These are phyloP conservation scores for Blastomyces parvus DNA, from an alignment of 2,329 filamentous ascomycete species.

Conservation along the genomic window DNA sequence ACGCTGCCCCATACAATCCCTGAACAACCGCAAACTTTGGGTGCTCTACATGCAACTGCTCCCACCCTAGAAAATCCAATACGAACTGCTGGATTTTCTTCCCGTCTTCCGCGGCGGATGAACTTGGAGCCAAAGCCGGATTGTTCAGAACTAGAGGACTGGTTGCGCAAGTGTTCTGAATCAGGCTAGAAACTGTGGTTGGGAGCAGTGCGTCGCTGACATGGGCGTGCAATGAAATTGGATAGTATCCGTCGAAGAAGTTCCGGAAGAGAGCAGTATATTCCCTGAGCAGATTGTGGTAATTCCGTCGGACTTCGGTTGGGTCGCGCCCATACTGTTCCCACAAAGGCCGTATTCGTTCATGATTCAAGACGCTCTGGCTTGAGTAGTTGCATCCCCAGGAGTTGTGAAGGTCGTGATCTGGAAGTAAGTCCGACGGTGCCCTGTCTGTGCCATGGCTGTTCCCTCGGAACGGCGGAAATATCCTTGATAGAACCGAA, in stretches of 20 bases:
- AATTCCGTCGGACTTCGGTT: background rate
- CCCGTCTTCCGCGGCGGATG: background rate
- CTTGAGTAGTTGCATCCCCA: slow-evolving; percentile 1
- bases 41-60: background rate
- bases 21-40: slow-evolving; percentile 1
- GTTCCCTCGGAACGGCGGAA: background rate
- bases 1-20: slow-evolving; percentile 1
- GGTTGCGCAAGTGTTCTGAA: background rate
- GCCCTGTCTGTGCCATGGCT: background rate
- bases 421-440: background rate
- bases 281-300: slow-evolving; percentile 4
- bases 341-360: background rate
- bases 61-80: background rate
- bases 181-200: background rate
- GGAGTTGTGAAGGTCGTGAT: slow-evolving; percentile 2
- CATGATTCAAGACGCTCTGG: background rate
- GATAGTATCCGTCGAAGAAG: slow-evolving; percentile 3
- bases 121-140: slow-evolving; percentile 1
- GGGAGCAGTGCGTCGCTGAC: background rate
- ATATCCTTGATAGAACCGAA: background rate
- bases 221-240: slow-evolving; percentile 3
- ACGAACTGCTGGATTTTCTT: slow-evolving; percentile 3
- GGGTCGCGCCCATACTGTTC: background rate
- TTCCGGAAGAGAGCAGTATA: background rate
- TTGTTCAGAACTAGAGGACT: slow-evolving; percentile 2